A percentile compares a stretch with the other conserved stretches of the same genome.
Evolutionary conservation across 352 stramenopile species (phyloP).

Genomic region (Globisporangium yorkense): DNA sequence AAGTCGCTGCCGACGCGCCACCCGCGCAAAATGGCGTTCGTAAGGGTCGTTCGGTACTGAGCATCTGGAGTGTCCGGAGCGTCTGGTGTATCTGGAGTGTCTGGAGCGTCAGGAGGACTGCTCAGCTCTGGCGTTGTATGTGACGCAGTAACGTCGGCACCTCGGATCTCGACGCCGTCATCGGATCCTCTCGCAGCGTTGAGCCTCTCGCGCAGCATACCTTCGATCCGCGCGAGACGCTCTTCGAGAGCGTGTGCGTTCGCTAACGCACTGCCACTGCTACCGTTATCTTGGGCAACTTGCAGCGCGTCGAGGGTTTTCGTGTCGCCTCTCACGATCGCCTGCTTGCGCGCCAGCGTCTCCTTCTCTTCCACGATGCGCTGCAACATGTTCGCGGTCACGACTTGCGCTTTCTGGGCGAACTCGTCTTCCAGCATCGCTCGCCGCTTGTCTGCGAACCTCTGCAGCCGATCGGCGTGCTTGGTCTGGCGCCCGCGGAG

Average conservation of each 20-base stretch:
- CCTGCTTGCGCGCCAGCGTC: conserved; percentile 30
- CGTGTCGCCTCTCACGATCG: conserved; percentile 11
- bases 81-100: no score
- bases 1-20: not conserved
- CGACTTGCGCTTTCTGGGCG: conserved; percentile 34
- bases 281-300: not conserved
- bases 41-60: conserved; percentile 4
- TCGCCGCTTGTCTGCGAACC: conserved; percentile 16
- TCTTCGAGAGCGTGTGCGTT: conserved; percentile 6
- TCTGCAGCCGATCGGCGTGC: conserved; percentile 19
- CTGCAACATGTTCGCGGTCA: conserved; percentile 44
- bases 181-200: not conserved
- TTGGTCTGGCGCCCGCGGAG: conserved; percentile 28
- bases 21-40: conserved; percentile 7
- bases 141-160: not conserved
- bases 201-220: conserved; percentile 9
- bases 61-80: not conserved
- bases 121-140: not conserved
- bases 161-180: not conserved
- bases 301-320: not conserved
- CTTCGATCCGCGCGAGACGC: conserved; percentile 17
- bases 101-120: no score
- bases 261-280: not conserved
- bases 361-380: conserved; percentile 46
- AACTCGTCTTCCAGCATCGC: conserved; percentile 47